Evolutionary conservation across 139 green algal genomes (phyloP).

Genomic region (Nannochloris sp.): DNA sequence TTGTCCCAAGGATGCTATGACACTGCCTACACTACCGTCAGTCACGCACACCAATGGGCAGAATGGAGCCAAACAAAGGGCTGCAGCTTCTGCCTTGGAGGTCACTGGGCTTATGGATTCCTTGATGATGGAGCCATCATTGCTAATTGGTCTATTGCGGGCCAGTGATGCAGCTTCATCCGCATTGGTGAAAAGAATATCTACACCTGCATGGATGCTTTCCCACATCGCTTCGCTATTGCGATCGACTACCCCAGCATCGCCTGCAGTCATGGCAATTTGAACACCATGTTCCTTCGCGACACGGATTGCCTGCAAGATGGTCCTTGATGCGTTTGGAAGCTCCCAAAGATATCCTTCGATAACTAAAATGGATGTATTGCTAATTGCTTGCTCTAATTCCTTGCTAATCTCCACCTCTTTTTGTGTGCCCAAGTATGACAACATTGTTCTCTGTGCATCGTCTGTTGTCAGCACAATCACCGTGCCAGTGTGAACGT

Average conservation of each 20-base stretch:
- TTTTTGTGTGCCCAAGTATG: conserved; percentile 50
- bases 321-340: conserved; percentile 24
- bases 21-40: conserved; percentile 58
- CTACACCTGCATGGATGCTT: conserved; percentile 42
- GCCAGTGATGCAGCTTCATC: conserved; percentile 38
- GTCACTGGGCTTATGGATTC: not conserved
- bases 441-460: conserved; percentile 84
- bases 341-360: conserved; percentile 79
- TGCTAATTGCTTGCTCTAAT: conserved; percentile 41
- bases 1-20: conserved; percentile 44
- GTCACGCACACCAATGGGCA: conserved; percentile 71
- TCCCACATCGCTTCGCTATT: conserved; percentile 41
- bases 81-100: conserved; percentile 32
- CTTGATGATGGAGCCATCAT: not conserved
- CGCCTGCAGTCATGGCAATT: conserved; percentile 77
- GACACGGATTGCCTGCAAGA: conserved; percentile 36
- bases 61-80: conserved; percentile 36
- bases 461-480: conserved; percentile 82
- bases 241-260: conserved; percentile 67
- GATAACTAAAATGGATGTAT: conserved; percentile 51
- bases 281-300: conserved; percentile 40
- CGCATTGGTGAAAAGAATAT: conserved; percentile 77
- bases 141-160: not conserved
- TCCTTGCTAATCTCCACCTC: conserved; percentile 28
- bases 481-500: conserved; percentile 58